Percentiles rank a stretch among this genome's conserved stretches.
phyloP scores from a whole-genome alignment of 352 stramenopile species.

The Phytophthora sp. region DNA sequence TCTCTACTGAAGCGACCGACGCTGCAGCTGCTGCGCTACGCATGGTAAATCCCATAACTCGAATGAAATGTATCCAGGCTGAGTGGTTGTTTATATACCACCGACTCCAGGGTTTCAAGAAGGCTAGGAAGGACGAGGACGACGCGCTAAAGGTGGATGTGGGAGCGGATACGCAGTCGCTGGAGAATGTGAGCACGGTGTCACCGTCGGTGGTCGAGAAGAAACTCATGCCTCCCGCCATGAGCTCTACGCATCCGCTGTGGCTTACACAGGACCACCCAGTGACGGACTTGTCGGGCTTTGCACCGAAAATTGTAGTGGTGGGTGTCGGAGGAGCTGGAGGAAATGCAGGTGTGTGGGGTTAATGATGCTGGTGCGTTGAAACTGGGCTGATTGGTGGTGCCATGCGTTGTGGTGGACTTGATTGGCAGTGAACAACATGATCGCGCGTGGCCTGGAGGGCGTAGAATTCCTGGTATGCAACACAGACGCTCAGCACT shows the following conservation, averaged over 20 bases:
- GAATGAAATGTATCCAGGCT: background rate
- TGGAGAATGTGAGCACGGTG: constrained; percentile 11
- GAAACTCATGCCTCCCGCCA: constrained; percentile 47
- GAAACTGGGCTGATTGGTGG: background rate
- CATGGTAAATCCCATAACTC: constrained; percentile 49
- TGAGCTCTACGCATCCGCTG: constrained; percentile 71
- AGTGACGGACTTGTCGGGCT: constrained; percentile 68
- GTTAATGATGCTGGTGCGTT: background rate
- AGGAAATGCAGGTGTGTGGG: constrained; percentile 78
- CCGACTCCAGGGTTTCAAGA: constrained; percentile 66
- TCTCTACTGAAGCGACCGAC: constrained; percentile 76
- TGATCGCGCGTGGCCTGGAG: constrained; percentile 85
- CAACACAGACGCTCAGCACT: constrained; percentile 92
- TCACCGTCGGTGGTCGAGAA: constrained; percentile 22
- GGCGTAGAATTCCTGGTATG: constrained; percentile 91
- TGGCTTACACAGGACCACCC: constrained; percentile 77
- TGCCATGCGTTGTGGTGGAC: background rate
- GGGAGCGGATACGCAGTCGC: constrained; percentile 1
- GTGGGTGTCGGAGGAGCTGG: constrained; percentile 88
- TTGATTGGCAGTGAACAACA: constrained; percentile 80
- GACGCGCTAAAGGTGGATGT: constrained; percentile 16
- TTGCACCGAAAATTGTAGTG: constrained; percentile 88
- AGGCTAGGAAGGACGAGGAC: constrained; percentile 48
- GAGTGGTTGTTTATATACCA: no score
- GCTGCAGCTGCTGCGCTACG: constrained; percentile 71